These are phyloP conservation scores for Exophiala bonariae DNA, from an alignment of 2,329 filamentous ascomycete genomes.

Conservation along the genomic window DNA sequence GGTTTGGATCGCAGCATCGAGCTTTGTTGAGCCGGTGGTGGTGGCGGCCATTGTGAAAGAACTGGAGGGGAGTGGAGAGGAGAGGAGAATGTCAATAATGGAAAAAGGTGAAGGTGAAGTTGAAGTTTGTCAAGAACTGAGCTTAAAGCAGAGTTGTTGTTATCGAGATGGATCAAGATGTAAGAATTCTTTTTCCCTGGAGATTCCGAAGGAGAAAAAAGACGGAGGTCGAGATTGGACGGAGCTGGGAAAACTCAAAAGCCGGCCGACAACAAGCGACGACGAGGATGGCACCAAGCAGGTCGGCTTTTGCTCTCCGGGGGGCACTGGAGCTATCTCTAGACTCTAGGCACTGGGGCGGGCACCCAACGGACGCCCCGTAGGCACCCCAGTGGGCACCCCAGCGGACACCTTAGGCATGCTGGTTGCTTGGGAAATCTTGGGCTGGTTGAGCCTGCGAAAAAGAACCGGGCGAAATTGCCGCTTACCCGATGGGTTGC, in stretches of 20 bases:
- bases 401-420: not conserved
- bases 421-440: conserved; percentile 1
- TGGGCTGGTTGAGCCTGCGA: conserved; percentile 5
- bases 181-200: conserved; percentile 1
- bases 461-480: conserved; percentile 16
- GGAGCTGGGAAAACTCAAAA: conserved; percentile 10
- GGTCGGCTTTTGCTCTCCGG: too few species aligned
- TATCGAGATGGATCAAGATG: conserved; percentile 15
- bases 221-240: conserved; percentile 2
- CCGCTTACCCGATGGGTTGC: conserved; percentile 6
- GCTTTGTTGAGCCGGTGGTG: conserved; percentile 53
- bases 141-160: conserved; percentile 7
- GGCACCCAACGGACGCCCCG: too few species aligned
- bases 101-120: too few species aligned
- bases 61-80: conserved; percentile 24
- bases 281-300: not conserved
- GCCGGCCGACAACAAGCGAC: not conserved
- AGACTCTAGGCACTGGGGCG: too few species aligned
- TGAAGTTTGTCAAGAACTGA: conserved; percentile 1
- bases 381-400: too few species aligned
- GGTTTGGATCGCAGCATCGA: conserved; percentile 53
- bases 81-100: conserved; percentile 5
- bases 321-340: too few species aligned
- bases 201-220: conserved; percentile 1
- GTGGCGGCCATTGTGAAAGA: conserved; percentile 41